phyloP scores from a whole-genome alignment of 2,329 filamentous ascomycete genomes.

The Alternaria brassicicola region DNA sequence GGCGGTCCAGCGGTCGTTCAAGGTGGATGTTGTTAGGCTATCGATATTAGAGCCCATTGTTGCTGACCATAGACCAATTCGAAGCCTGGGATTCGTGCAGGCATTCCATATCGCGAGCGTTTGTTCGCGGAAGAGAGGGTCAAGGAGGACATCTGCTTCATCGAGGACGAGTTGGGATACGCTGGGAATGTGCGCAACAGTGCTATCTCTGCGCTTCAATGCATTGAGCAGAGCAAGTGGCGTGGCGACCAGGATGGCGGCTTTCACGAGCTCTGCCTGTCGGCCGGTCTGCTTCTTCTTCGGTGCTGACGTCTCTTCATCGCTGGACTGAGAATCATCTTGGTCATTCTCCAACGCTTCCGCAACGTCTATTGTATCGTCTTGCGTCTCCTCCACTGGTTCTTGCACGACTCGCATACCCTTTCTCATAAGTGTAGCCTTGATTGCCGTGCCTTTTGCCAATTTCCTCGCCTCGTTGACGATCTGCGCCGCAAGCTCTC shows the following conservation, averaged over 20 bases:
- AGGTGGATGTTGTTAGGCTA: conserved; percentile 70
- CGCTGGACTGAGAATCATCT: conserved; percentile 41
- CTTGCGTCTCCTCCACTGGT: conserved; percentile 52
- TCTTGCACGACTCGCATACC: conserved; percentile 69
- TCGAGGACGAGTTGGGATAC: conserved; percentile 82
- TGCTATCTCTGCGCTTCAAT: conserved; percentile 59
- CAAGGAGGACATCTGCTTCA: conserved; percentile 92
- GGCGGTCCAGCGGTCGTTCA: conserved; percentile 48
- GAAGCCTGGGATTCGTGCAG: conserved; percentile 72
- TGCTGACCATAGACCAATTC: conserved; percentile 88
- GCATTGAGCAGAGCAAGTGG: conserved; percentile 79
- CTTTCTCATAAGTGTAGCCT: conserved; percentile 82
- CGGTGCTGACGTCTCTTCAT: conserved; percentile 43
- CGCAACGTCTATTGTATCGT: conserved; percentile 23
- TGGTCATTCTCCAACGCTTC: conserved; percentile 52
- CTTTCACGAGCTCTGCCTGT: conserved; percentile 65
- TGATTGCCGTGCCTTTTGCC: conserved; percentile 75
- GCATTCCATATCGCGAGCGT: conserved; percentile 83
- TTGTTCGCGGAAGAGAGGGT: conserved; percentile 87
- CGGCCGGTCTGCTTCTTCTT: conserved; percentile 45
- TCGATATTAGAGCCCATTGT: conserved; percentile 97
- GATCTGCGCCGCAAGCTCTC: conserved; percentile 58
- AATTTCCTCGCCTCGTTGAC: conserved; percentile 81
- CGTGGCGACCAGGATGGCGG: conserved; percentile 81
- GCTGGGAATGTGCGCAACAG: conserved; percentile 62